A percentile compares a stretch with the other conserved stretches of the same genome.
Evolutionary conservation across 495 filamentous ascomycete species (phyloP).

Genomic region (Aspergillus baeticus): DNA sequence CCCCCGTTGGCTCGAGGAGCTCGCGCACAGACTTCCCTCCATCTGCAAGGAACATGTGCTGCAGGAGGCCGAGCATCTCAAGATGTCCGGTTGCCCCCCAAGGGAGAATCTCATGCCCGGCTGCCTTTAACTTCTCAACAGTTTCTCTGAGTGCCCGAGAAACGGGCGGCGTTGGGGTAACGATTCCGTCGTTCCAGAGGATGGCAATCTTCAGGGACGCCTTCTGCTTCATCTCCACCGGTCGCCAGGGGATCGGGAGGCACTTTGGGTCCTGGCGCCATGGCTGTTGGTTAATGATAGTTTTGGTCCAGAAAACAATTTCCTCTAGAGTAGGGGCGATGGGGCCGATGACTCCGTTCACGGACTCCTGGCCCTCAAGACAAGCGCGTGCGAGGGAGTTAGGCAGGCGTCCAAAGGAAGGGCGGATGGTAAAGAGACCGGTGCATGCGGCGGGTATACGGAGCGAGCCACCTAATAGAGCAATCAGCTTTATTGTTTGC

Average conservation of each 20-base stretch:
- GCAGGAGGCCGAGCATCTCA: neutral
- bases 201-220: slow-evolving; percentile 9
- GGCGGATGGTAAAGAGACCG: slow-evolving; percentile 9
- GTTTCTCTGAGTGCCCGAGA: slow-evolving; percentile 1
- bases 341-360: slow-evolving; percentile 7
- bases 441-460: slow-evolving; percentile 14
- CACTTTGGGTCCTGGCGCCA: slow-evolving; percentile 11
- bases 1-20: slow-evolving; percentile 41
- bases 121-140: slow-evolving; percentile 1
- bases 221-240: neutral
- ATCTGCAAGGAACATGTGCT: slow-evolving; percentile 4
- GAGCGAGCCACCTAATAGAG: slow-evolving; percentile 1
- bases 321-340: slow-evolving; percentile 6
- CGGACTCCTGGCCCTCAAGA: slow-evolving; percentile 8
- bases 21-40: slow-evolving; percentile 11
- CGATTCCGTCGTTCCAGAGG: neutral
- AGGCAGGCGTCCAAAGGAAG: slow-evolving; percentile 11
- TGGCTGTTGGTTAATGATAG: slow-evolving; percentile 6
- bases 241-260: slow-evolving; percentile 5
- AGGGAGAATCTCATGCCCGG: slow-evolving; percentile 2
- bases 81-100: slow-evolving; percentile 2
- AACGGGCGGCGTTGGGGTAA: slow-evolving; percentile 5
- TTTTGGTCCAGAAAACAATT: slow-evolving; percentile 2
- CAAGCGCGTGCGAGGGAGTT: slow-evolving; percentile 8
- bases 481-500: neutral